These are phyloP conservation scores for Cyclotella choctawhatcheeana DNA, from an alignment of 108 stramenopile genomes.

Conservation along the genomic window DNA sequence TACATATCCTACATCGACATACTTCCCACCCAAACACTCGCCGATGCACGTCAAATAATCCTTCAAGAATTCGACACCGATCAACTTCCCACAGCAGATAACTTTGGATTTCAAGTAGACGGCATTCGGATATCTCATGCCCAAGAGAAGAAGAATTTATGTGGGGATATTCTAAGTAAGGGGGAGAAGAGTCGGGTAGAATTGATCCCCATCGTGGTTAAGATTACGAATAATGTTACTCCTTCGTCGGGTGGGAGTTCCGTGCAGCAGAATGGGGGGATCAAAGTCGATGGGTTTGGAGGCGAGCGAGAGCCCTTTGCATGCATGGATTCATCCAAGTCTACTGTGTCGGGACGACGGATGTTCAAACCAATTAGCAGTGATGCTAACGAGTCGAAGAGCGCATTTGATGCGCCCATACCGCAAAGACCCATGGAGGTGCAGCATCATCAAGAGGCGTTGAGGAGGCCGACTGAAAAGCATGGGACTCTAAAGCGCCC, in stretches of 20 bases:
- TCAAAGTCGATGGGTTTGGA: neutral
- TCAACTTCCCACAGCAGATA: neutral
- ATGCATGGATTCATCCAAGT: neutral
- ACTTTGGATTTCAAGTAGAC: neutral
- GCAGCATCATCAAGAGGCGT: no score
- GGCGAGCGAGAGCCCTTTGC: neutral
- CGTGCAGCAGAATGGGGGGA: no score
- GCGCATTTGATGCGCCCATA: neutral
- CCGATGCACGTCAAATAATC: neutral
- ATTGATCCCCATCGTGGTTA: neutral
- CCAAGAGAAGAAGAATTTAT: neutral
- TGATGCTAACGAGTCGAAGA: neutral
- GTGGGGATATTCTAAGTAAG: neutral
- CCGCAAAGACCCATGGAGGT: no score
- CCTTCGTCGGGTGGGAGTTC: neutral
- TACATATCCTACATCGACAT: neutral
- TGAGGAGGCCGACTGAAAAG: no score
- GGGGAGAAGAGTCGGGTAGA: neutral
- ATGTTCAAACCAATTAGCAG: neutral
- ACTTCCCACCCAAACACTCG: neutral
- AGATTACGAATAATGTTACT: neutral
- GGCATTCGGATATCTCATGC: neutral
- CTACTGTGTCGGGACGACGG: neutral
- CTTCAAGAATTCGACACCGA: conserved; percentile 7
- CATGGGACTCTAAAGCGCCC: no score